phyloP scores from a whole-genome alignment of 2,329 filamentous ascomycete species.

The Microdochium bolleyi region DNA sequence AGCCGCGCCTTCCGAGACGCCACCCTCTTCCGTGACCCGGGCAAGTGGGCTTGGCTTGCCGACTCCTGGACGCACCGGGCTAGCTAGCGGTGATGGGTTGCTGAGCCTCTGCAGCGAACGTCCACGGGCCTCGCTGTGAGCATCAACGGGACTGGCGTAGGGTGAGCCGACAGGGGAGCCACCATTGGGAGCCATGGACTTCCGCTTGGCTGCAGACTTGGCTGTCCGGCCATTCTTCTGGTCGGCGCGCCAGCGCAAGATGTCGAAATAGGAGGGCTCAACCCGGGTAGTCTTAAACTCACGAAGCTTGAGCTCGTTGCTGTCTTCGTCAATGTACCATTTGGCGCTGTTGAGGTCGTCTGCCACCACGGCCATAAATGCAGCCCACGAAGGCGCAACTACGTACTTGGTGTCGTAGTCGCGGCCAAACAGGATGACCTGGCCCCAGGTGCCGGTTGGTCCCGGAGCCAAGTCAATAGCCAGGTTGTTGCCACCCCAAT shows the following conservation, averaged over 20 bases:
- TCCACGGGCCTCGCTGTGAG: slow-evolving; percentile 54
- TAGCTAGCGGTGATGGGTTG: slow-evolving; percentile 53
- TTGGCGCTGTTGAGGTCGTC: slow-evolving; percentile 88
- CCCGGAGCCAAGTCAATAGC: slow-evolving; percentile 89
- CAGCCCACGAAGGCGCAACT: slow-evolving; percentile 82
- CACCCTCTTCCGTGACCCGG: slow-evolving; percentile 63
- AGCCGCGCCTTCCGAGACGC: slow-evolving; percentile 24
- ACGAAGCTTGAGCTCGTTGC: slow-evolving; percentile 79
- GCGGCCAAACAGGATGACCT: slow-evolving; percentile 91
- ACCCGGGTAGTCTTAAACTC: slow-evolving; percentile 87
- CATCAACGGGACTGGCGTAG: slow-evolving; percentile 58
- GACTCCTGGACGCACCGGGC: slow-evolving; percentile 57
- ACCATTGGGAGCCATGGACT: slow-evolving; percentile 35
- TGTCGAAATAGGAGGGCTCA: slow-evolving; percentile 89
- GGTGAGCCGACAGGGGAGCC: slow-evolving; percentile 43
- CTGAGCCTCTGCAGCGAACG: slow-evolving; percentile 64
- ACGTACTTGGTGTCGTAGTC: slow-evolving; percentile 99
- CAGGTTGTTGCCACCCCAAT: slow-evolving; percentile 98
- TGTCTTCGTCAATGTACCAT: slow-evolving; percentile 89
- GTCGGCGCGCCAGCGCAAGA: slow-evolving; percentile 89
- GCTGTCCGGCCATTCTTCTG: slow-evolving; percentile 78
- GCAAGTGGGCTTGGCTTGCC: slow-evolving; percentile 66
- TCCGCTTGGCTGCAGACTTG: slow-evolving; percentile 37
- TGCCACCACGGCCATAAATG: slow-evolving; percentile 77
- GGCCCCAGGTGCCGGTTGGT: slow-evolving; percentile 85